Evolutionary conservation across 345 rosid species (phyloP).

Genomic region (Eucalyptus erythrocorys): DNA sequence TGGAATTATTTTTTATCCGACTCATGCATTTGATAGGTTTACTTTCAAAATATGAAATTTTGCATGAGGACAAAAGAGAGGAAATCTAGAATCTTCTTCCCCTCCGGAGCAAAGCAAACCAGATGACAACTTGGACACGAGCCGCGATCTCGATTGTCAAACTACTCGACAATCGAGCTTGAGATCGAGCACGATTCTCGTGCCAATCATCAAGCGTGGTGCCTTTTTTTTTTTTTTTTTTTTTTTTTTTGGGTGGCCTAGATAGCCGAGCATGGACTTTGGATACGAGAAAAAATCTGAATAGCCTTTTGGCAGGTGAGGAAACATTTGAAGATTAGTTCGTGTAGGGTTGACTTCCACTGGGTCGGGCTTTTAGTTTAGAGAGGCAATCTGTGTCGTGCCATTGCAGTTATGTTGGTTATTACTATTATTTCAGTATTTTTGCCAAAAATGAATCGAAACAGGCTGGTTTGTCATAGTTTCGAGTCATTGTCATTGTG

Average conservation of each 20-base stretch:
- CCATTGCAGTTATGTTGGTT: background rate
- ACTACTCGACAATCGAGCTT: background rate
- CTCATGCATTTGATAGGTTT: fast-evolving
- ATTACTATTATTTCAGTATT: background rate
- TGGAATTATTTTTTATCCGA: too few relatives aligned
- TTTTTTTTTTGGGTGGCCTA: background rate
- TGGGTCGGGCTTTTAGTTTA: background rate
- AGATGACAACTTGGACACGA: background rate
- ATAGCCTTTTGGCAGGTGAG: background rate
- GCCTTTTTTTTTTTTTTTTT: background rate
- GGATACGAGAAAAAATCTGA: background rate
- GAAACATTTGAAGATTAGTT: background rate
- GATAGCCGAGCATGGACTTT: background rate
- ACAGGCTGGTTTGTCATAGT: background rate
- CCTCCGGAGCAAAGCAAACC: background rate
- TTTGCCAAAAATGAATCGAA: background rate
- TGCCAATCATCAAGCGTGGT: background rate
- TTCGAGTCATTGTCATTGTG: background rate
- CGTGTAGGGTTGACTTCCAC: background rate
- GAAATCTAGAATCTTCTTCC: background rate
- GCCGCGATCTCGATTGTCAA: background rate
- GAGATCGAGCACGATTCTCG: background rate
- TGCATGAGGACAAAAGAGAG: background rate
- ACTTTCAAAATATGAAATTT: background rate
- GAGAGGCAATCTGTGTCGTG: background rate